Evolutionary conservation across 2,329 filamentous ascomycete genomes (phyloP).

Genomic region (Teratosphaeria gauchensis): DNA sequence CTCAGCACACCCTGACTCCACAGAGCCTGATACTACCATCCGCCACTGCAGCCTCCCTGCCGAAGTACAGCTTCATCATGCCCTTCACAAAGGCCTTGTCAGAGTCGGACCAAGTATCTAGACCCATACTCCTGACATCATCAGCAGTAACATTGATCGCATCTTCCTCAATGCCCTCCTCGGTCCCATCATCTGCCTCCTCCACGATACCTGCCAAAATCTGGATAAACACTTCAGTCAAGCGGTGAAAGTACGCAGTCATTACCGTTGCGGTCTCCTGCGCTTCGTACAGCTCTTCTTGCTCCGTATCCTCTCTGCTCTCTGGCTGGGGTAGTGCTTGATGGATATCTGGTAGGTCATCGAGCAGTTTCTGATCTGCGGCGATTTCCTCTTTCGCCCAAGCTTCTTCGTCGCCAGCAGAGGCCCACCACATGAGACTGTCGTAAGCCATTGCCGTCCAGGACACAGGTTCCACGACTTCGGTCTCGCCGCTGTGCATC

Average conservation of each 20-base stretch:
- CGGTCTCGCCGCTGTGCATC: slow-evolving; percentile 11
- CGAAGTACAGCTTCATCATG: slow-evolving; percentile 57
- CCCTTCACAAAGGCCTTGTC: slow-evolving; percentile 62
- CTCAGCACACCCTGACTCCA: slow-evolving; percentile 22
- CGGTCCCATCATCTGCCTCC: slow-evolving; percentile 27
- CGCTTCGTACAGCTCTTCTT: slow-evolving; percentile 2
- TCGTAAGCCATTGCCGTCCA: slow-evolving; percentile 70
- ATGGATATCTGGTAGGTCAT: slow-evolving; percentile 30
- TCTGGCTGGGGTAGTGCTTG: slow-evolving; percentile 8
- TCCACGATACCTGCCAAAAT: slow-evolving; percentile 55
- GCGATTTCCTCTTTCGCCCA: slow-evolving; percentile 46
- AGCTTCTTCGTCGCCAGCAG: slow-evolving; percentile 61
- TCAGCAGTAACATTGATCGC: slow-evolving; percentile 47
- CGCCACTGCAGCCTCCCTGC: slow-evolving; percentile 54
- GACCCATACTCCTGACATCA: slow-evolving; percentile 60
- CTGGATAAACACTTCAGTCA: slow-evolving; percentile 57
- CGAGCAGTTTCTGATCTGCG: slow-evolving; percentile 36
- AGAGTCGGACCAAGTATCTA: slow-evolving; percentile 65
- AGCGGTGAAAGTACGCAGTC: slow-evolving; percentile 71
- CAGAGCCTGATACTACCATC: slow-evolving; percentile 63
- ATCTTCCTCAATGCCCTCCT: slow-evolving; percentile 31
- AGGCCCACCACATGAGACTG: slow-evolving; percentile 86
- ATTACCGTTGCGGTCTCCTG: slow-evolving; percentile 54
- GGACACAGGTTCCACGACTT: slow-evolving; percentile 45
- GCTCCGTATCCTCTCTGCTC: slow-evolving; percentile 4